Conservation (phyloP, 2,329 filamentous ascomycete genomes). For the Furcasterigmium furcatum region DNA sequence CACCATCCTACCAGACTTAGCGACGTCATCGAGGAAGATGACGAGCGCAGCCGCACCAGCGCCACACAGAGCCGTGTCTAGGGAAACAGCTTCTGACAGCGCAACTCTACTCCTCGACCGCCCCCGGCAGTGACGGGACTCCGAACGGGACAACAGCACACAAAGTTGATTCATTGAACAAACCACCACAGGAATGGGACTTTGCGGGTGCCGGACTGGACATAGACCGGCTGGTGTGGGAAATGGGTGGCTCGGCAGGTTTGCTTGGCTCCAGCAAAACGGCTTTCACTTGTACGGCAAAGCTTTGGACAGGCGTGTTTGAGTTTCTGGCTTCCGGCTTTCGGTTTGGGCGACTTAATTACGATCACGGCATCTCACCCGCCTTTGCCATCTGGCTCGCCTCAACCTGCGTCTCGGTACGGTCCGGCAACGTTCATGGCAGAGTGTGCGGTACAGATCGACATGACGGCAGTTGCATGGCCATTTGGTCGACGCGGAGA, state of each 20-base stretch:
- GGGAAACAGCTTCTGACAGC: neutral
- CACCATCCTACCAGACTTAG: conserved; percentile 86
- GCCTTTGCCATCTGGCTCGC: too few species aligned
- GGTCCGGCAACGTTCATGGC: too few species aligned
- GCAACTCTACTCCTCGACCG: neutral
- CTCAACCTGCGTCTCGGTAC: too few species aligned
- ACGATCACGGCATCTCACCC: too few species aligned
- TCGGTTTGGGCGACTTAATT: neutral
- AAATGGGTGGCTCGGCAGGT: neutral
- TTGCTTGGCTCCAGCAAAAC: neutral
- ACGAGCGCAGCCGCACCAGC: conserved; percentile 75
- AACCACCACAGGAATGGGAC: neutral
- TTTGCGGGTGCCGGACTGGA: neutral
- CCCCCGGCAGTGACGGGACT: neutral
- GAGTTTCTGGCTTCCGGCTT: neutral
- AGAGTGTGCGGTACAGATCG: too few species aligned
- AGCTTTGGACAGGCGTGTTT: neutral
- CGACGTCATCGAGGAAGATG: conserved; percentile 83
- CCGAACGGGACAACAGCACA: neutral
- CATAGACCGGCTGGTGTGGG: neutral
- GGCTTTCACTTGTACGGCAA: neutral
- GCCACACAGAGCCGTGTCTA: conserved; percentile 56
- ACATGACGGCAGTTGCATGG: too few species aligned
- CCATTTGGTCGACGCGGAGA: too few species aligned
- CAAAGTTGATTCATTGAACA: neutral